These are phyloP conservation scores for Ophiocordyceps camponoti-rufipedis DNA, from an alignment of 2,329 filamentous ascomycete genomes.

Conservation along the genomic window DNA sequence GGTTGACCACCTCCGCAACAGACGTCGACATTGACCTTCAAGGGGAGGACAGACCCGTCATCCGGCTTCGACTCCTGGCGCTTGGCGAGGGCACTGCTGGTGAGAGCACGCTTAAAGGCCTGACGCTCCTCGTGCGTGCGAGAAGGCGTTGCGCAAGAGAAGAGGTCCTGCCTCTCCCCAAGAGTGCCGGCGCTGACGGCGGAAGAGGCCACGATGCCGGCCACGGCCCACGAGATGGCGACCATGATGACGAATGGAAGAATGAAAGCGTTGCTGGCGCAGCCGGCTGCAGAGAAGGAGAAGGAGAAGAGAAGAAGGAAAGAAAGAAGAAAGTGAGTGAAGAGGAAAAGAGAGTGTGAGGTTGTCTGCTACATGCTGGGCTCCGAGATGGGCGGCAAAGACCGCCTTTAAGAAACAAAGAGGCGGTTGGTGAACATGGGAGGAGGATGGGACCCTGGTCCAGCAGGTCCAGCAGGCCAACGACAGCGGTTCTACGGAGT, in stretches of 20 bases:
- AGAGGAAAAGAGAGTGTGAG: neutral
- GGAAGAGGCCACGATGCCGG: neutral
- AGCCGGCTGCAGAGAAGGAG: neutral
- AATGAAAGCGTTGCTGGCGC: neutral
- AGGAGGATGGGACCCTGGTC: neutral
- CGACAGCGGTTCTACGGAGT: too few relatives aligned
- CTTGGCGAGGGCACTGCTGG: neutral
- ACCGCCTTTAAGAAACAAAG: neutral
- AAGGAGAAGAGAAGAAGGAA: neutral
- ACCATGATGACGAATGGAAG: neutral
- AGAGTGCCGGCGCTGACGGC: neutral
- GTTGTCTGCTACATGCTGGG: neutral
- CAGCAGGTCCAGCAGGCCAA: too few relatives aligned
- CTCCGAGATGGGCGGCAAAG: too few relatives aligned
- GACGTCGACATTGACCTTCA: neutral
- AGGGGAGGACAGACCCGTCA: neutral
- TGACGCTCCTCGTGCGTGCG: neutral
- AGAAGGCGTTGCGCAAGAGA: neutral
- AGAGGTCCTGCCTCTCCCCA: neutral
- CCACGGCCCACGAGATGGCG: neutral
- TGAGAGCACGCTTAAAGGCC: neutral
- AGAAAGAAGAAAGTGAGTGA: neutral
- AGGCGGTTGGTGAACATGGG: neutral
- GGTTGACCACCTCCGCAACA: neutral
- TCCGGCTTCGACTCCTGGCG: neutral